These are phyloP conservation scores for Aspergillus versicolor DNA, from an alignment of 2,329 filamentous ascomycete genomes.

Conservation along the genomic window DNA sequence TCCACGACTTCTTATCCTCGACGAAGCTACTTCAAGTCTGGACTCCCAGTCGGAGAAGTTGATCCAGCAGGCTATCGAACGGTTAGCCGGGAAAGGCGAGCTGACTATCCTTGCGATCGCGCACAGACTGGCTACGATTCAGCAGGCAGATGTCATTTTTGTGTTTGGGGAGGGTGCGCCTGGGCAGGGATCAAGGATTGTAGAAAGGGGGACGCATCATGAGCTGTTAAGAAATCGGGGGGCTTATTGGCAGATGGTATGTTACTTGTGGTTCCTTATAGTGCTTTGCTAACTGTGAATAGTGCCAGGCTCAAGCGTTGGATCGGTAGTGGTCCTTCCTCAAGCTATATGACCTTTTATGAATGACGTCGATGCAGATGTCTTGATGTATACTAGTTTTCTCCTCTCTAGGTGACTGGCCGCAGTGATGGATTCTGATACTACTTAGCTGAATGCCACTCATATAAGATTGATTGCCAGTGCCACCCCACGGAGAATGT, in stretches of 20 bases:
- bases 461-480: too few species aligned
- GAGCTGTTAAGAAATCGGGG: constrained; percentile 54
- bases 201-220: constrained; percentile 60
- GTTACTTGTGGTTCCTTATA: background rate
- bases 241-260: constrained; percentile 53
- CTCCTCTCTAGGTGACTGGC: too few species aligned
- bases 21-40: constrained; percentile 60
- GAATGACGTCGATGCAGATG: too few species aligned
- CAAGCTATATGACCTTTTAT: too few species aligned
- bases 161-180: constrained; percentile 64
- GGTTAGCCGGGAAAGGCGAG: constrained; percentile 48
- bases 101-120: constrained; percentile 72
- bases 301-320: background rate
- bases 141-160: constrained; percentile 77
- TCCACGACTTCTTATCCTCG: constrained; percentile 55
- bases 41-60: constrained; percentile 67
- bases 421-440: too few species aligned
- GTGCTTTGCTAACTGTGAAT: background rate
- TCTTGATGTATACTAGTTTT: too few species aligned
- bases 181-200: constrained; percentile 39
- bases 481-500: too few species aligned
- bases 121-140: constrained; percentile 73
- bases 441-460: too few species aligned
- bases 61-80: constrained; percentile 69
- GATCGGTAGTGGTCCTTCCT: background rate